Conservation (phyloP, 306 rosid genomes). For the Cucurbita moschata region DNA sequence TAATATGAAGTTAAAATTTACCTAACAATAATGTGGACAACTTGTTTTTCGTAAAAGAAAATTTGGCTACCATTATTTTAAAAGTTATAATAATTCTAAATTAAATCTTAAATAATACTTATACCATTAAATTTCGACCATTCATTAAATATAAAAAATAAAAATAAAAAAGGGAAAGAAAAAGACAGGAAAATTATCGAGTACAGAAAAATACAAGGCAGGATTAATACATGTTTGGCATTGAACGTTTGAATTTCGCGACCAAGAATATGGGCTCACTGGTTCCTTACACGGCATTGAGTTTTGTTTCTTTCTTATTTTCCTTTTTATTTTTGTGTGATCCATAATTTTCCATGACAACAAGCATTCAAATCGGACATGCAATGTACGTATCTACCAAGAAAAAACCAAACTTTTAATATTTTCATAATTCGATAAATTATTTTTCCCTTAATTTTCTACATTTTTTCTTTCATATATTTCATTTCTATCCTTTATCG, state of each 20-base stretch:
- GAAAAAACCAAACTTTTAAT: not conserved
- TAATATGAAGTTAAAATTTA: no score
- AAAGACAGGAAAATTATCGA: not conserved
- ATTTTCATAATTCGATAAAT: not conserved
- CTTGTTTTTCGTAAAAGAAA: no score
- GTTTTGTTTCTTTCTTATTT: not conserved
- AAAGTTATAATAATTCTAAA: no score
- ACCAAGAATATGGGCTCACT: not conserved
- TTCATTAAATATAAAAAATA: not conserved
- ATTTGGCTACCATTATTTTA: no score
- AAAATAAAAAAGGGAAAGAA: not conserved
- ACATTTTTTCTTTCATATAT: not conserved
- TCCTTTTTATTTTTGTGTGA: not conserved
- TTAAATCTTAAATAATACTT: no score
- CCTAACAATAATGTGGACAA: no score
- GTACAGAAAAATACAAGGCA: not conserved
- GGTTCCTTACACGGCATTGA: not conserved
- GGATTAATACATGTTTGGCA: slow-evolving; percentile 1
- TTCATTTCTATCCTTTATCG: no score
- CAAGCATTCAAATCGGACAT: not conserved
- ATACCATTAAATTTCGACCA: no score
- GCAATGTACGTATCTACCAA: not conserved
- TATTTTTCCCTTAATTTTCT: not conserved
- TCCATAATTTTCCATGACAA: not conserved
- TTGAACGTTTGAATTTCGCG: not conserved